Evolutionary conservation across 2,329 filamentous ascomycete genomes (phyloP).

Genomic region (Didymella pomorum): DNA sequence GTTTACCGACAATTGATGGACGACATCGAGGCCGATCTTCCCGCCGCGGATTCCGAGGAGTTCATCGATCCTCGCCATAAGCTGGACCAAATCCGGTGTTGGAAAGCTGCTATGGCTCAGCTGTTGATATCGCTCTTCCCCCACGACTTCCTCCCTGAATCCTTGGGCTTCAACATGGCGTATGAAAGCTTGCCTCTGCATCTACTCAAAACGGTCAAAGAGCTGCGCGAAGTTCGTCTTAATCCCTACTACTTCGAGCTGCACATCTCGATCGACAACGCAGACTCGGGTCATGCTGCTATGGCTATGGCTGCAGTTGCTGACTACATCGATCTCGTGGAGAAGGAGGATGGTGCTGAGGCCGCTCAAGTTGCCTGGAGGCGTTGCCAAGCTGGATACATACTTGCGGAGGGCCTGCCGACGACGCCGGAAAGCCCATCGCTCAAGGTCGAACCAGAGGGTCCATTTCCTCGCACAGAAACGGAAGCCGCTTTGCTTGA

Average conservation of each 20-base stretch:
- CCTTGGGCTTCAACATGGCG: conserved; percentile 61
- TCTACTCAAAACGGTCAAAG: conserved; percentile 52
- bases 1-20: conserved; percentile 48
- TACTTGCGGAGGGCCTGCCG: conserved; percentile 44
- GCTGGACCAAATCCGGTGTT: conserved; percentile 42
- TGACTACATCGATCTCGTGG: conserved; percentile 50
- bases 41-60: conserved; percentile 41
- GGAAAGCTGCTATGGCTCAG: conserved; percentile 58
- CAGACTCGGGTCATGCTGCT: conserved; percentile 58
- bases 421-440: conserved; percentile 34
- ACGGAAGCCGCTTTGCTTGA: conserved; percentile 25
- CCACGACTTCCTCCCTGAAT: conserved; percentile 60
- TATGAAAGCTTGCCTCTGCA: conserved; percentile 56
- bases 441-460: conserved; percentile 15
- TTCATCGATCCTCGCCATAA: conserved; percentile 40
- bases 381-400: conserved; percentile 55
- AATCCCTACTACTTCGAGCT: conserved; percentile 60
- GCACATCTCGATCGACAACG: conserved; percentile 62
- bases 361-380: conserved; percentile 51
- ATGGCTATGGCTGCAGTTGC: conserved; percentile 54
- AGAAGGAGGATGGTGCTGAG: conserved; percentile 33
- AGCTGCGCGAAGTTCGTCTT: conserved; percentile 56
- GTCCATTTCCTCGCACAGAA: conserved; percentile 20
- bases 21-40: conserved; percentile 42
- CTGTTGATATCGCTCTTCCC: conserved; percentile 59